Evolutionary conservation across 441 rosid species (phyloP), one percentile per base, ranked within the genome.

Genomic region (Populus hybrid): DNA sequence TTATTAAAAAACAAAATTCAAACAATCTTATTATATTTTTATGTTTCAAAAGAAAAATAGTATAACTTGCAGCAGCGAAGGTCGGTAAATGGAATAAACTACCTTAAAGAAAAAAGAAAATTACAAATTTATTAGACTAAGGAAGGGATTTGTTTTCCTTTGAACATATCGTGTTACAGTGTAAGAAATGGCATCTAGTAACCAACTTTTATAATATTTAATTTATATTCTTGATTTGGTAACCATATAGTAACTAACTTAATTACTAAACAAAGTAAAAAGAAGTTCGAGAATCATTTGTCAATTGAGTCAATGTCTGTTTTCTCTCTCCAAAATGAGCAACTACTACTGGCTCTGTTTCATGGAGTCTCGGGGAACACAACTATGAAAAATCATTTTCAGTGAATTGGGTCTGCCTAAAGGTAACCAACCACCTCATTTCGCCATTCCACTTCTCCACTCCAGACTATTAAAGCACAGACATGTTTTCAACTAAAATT

Each of bases 351-450:
- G 67, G 11, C 66, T 7, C 57, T 46, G 66, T 59, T 73, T 82
- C 78, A 81, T 85, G 82, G 83, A 74, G 81, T 80, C 80, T 67
- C 3, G 46, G 46, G 77, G 75, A 71, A 76, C 77, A 78, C 77
- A 28, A 30, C 72, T 71, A 32, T 40, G 46, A 40, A n/a, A 69
- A 75, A 78, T 80, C 78, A 74, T 70, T 81, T 77, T 79, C 78
- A 71, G 69, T 79, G 77, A 78, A 71, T 72, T 69, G 75, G 70
- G 73, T 77, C 75, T 70, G 76, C 59, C 32, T 75, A 40, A 40
- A 40, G 46, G 46, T 40, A 40, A 40, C 46, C 70, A 24, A 20
- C 30, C 38, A 68, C 53, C 71, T 75, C 36, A 42, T 73, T 61
- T 76, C 77, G 42, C 38, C 57, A 57, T 40, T 40, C 46, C 46